phyloP scores from a whole-genome alignment of 768 basidiomycete genomes.

The Mrakia blollopis region DNA sequence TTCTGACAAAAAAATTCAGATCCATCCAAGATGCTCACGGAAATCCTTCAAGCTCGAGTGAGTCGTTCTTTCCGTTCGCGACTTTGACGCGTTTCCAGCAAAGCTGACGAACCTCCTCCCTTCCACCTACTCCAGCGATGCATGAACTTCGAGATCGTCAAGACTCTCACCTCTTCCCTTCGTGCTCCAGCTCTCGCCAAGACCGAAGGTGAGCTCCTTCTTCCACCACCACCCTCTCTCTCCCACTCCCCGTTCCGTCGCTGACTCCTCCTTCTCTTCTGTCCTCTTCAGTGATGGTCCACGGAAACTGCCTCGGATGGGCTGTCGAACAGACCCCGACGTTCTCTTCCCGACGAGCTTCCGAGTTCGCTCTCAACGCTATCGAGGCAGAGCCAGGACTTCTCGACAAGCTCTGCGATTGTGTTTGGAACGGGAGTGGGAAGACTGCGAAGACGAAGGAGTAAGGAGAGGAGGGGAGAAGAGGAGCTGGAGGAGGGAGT shows the following conservation, averaged over 20 bases:
- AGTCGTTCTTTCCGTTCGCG: not conserved
- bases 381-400: slow-evolving; percentile 16
- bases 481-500: no score
- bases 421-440: not conserved
- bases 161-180: slow-evolving; percentile 36
- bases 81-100: not conserved
- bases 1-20: slow-evolving; percentile 47
- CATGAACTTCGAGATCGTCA: slow-evolving; percentile 59
- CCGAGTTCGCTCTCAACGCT: not conserved
- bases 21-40: slow-evolving; percentile 69
- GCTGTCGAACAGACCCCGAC: not conserved
- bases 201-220: not conserved
- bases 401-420: slow-evolving; percentile 19
- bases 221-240: not conserved
- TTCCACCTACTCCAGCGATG: slow-evolving; percentile 47
- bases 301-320: not conserved
- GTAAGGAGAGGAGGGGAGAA: not conserved
- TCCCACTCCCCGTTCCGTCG: no score
- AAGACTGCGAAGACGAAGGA: not conserved
- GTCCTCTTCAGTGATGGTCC: not conserved
- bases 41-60: slow-evolving; percentile 62
- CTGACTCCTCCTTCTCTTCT: not conserved
- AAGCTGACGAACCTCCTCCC: no score
- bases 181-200: not conserved
- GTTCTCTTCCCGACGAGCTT: not conserved